Percentiles rank a stretch among this genome's conserved stretches.
Evolutionary conservation across 352 stramenopile species (phyloP).

Genomic region (Halophytophthora batemanensis): DNA sequence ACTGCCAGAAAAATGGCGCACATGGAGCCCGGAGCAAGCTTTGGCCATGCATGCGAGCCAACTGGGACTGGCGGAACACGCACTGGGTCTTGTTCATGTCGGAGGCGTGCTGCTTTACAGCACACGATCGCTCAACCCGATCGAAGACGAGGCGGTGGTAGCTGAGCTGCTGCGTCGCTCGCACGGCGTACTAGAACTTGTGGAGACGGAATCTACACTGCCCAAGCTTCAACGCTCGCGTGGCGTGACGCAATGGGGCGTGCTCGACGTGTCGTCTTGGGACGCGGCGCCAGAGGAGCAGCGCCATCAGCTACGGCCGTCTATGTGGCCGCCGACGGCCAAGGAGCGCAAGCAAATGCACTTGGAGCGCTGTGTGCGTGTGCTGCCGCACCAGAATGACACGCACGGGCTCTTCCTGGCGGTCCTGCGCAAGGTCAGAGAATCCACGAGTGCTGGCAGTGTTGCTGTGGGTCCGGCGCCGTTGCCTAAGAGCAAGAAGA

Average conservation of each 20-base stretch:
- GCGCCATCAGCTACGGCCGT: conserved; percentile 73
- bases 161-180: conserved; percentile 91
- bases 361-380: conserved; percentile 94
- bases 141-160: conserved; percentile 99
- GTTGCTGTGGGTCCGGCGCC: conserved; percentile 37
- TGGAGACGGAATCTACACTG: conserved; percentile 83
- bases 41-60: conserved; percentile 95
- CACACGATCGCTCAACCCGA: conserved; percentile 98
- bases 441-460: conserved; percentile 7
- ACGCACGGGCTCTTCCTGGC: conserved; percentile 98
- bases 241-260: conserved; percentile 92
- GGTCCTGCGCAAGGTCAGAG: conserved; percentile 86
- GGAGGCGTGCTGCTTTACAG: conserved; percentile 95
- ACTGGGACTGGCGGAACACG: conserved; percentile 93
- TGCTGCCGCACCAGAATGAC: conserved; percentile 95
- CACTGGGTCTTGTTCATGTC: conserved; percentile 89
- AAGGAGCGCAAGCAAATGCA: conserved; percentile 74
- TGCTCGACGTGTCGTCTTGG: conserved; percentile 87
- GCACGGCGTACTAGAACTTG: conserved; percentile 88
- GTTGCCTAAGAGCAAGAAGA: not conserved
- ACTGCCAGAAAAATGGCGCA: conserved; percentile 95
- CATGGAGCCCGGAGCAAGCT: conserved; percentile 90
- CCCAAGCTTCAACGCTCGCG: conserved; percentile 81
- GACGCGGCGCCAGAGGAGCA: conserved; percentile 75
- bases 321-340: conserved; percentile 89